Percentiles rank a stretch among this genome's conserved stretches.
These are phyloP conservation scores for Mucor lusitanicus DNA, from an alignment of 371 early-diverging fungal genomes.

Conservation along the genomic window DNA sequence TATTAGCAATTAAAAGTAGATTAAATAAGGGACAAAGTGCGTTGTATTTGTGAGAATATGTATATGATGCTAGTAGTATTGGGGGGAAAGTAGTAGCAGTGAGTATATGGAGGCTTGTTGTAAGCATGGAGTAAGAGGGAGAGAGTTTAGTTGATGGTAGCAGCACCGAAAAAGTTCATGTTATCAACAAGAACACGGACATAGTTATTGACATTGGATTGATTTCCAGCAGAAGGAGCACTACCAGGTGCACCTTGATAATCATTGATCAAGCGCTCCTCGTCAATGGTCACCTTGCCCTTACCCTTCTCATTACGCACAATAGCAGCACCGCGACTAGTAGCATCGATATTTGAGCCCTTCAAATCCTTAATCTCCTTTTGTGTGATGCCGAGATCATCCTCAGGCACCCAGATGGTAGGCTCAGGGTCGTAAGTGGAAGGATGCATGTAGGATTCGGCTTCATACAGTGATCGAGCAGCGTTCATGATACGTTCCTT, in stretches of 20 bases:
- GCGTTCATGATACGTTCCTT: slow-evolving; percentile 1
- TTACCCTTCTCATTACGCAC: slow-evolving; percentile 29
- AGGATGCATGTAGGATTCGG: slow-evolving; percentile 36
- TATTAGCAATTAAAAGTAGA: neutral
- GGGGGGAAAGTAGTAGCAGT: neutral
- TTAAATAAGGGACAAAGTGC: neutral
- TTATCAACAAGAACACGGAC: slow-evolving; percentile 27
- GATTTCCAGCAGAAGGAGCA: slow-evolving; percentile 2
- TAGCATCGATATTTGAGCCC: slow-evolving; percentile 13
- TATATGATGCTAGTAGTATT: neutral
- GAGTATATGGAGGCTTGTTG: neutral
- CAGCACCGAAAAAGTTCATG: slow-evolving; percentile 22
- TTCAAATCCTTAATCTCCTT: slow-evolving; percentile 21
- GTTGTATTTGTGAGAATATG: neutral
- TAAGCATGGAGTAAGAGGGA: neutral
- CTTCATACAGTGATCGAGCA: slow-evolving; percentile 18
- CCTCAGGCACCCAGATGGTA: slow-evolving; percentile 39
- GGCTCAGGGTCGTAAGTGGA: slow-evolving; percentile 16
- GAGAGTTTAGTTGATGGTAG: slow-evolving; percentile 8
- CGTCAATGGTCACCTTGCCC: slow-evolving; percentile 27
- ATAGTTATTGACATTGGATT: slow-evolving; percentile 22
- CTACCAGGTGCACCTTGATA: slow-evolving; percentile 24
- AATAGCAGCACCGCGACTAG: slow-evolving; percentile 19
- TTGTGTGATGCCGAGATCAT: slow-evolving; percentile 31
- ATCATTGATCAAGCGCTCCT: slow-evolving; percentile 17